A percentile compares a stretch with the other conserved stretches of the same genome.
Evolutionary conservation across 179 eudicot species (phyloP).

Genomic region (Corrigiola litoralis): DNA sequence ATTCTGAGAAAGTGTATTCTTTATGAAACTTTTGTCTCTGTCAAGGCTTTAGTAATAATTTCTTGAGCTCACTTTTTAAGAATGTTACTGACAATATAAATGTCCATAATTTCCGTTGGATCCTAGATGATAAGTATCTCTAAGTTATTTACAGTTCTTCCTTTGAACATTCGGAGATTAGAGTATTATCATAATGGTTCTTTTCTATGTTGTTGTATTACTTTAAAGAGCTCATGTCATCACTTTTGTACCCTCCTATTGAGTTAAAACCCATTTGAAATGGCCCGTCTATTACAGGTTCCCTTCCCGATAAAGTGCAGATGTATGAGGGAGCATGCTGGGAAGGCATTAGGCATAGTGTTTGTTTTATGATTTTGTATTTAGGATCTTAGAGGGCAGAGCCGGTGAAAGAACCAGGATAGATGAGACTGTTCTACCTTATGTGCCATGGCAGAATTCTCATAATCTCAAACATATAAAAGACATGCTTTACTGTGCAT

Average conservation of each 20-base stretch:
- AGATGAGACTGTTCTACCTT: background rate
- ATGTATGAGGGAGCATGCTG: background rate
- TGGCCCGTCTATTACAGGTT: no score
- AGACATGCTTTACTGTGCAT: background rate
- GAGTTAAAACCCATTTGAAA: background rate
- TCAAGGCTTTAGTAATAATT: background rate
- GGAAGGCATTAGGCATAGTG: background rate
- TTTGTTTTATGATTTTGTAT: background rate
- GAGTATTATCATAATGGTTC: no score
- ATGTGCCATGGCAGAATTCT: background rate
- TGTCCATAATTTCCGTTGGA: background rate
- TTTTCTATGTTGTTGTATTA: background rate
- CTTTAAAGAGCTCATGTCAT: background rate
- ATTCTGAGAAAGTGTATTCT: background rate
- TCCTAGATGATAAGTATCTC: no score
- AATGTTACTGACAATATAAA: background rate
- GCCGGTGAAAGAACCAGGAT: background rate
- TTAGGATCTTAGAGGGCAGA: background rate
- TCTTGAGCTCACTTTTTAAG: background rate
- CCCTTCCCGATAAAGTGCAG: background rate
- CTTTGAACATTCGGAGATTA: no score
- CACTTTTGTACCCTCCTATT: no score
- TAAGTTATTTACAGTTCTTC: no score
- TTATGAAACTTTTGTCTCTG: background rate
- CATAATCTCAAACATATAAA: background rate